phyloP scores from a whole-genome alignment of 192 early-diverging fungal species.

The Coemansia sp. region DNA sequence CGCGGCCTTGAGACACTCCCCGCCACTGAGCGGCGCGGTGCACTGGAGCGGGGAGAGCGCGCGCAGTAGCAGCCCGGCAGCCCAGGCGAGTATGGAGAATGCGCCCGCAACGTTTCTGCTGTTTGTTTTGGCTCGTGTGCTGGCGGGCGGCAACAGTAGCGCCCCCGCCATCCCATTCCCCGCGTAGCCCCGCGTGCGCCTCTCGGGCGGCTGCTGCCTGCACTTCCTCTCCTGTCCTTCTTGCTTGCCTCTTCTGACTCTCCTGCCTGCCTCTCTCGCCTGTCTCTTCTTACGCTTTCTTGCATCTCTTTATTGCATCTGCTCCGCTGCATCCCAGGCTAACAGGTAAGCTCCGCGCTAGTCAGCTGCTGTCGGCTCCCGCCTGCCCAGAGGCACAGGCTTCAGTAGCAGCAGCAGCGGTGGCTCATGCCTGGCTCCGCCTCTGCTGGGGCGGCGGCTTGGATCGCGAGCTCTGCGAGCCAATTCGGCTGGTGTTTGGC shows the following conservation, averaged over 20 bases:
- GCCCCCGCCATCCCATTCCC: constrained; percentile 1
- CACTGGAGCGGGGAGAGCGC: neutral
- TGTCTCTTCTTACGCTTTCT: neutral
- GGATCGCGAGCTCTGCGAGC: neutral
- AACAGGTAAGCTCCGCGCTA: neutral
- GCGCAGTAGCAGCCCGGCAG: constrained; percentile 7
- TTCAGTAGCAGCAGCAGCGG: too few species aligned
- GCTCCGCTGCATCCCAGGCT: neutral
- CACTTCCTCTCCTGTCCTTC: neutral
- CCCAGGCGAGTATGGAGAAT: constrained; percentile 15
- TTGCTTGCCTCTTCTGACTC: neutral
- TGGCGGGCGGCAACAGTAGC: constrained; percentile 4
- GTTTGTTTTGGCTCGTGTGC: neutral
- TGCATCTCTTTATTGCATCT: neutral
- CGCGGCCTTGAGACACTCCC: neutral
- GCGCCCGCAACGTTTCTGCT: constrained; percentile 12
- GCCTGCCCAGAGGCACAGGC: neutral
- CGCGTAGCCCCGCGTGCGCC: too few species aligned
- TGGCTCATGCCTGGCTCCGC: constrained; percentile 1
- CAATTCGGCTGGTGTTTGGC: neutral
- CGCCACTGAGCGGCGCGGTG: neutral
- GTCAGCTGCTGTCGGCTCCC: neutral
- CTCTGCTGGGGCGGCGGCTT: neutral
- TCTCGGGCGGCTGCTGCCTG: too few species aligned
- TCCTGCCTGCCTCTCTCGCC: neutral